Evolutionary conservation across 208 protist genomes (phyloP), one percentile per base, ranked within the genome.

Genomic region (Acanthamoeba quina): DNA sequence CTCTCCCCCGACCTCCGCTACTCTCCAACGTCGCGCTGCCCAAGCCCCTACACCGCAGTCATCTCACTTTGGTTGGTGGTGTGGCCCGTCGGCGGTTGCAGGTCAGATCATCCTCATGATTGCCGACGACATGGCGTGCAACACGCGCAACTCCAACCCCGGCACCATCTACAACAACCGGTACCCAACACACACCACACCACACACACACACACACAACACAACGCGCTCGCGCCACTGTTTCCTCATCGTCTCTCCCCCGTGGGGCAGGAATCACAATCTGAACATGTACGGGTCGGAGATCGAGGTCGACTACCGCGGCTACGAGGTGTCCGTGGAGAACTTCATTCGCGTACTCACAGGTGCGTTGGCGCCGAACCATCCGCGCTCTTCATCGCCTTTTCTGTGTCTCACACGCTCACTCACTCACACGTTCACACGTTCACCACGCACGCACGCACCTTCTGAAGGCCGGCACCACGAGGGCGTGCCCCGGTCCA

Each of bases 111-210:
- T 99, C 52, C 95, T 99, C 56, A 99, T 99, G 97, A 95, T 99
- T n/a, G 97, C 98, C n/a, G 99, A 99, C 95, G 99, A 99, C 95
- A 98, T 99, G 94, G 98, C 99, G 17, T 99, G 99, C 95, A 99
- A 99, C 94, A 95, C 99, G 34, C 97, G 99, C n/a, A 99, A 99
- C 92, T 94, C 96, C n/a, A 98, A 97, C 82, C 96, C 98, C 95
- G 83, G 91, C 31, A 64, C 88, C 70, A 90, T 90, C 37, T 86
- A 72, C 78, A 64, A 74, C 66, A 78, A 94, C 31, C 11, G 70
- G 82, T 78, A 56, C 60, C 37, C 0, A 37, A 37, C 37, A 37
- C 37, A 1, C 26, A 24, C 5, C 60, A 11, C 7, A 11, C 49
- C 49, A 54, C 49, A 54, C 41, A 31, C 49, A n/a, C 31, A 34